Evolutionary conservation across 2,329 filamentous ascomycete genomes (phyloP), one percentile per base, ranked within the genome.

Genomic region (Botryotinia narcissicola): DNA sequence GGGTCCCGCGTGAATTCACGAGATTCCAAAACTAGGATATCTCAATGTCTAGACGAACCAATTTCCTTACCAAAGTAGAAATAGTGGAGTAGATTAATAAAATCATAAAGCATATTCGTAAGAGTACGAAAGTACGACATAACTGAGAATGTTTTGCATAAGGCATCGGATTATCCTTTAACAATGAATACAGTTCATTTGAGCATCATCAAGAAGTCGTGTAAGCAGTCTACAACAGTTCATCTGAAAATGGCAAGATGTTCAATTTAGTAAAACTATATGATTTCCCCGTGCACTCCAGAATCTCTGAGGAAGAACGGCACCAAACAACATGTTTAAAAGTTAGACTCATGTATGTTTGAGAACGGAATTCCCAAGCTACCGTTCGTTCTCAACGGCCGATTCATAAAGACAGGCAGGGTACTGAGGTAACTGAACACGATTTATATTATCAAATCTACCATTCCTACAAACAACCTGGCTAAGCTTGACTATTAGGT

Each of bases 361-460:
- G 32, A 40, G 22, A 68, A 20, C 35, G 29, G 18, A 54, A 64
- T 29, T 29, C 18, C 10, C 42, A 4, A 42, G 32, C 10, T 61
- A 14, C 57, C 57, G 32, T 54, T n/a, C 60, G 25, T 40, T 62
- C 25, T 64, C 29, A 48, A 64, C 42, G 42, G 62, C 62, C 10
- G 20, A 29, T 64, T 46, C 62, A 64, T 48, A 12, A 48, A 48
- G 25, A 46, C 62, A 64, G 20, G 42, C 48, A 51, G 48, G 48
- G 48, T 51, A 51, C 48, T 54, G n/a, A 54, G 51, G 14, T 18
- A 32, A 57, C 12, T 18, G 32, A 67, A 35, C 29, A 37, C 44
- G 42, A 66, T 66, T 48, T 25, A 35, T 66, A 66, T 37, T 37
- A 67, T 67, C 62, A 64, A 64, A 64, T 64, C 62, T 51, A 32